These are phyloP conservation scores for Debaryomyces fabryi DNA, from an alignment of 1,139 yeast genomes.

Conservation along the genomic window DNA sequence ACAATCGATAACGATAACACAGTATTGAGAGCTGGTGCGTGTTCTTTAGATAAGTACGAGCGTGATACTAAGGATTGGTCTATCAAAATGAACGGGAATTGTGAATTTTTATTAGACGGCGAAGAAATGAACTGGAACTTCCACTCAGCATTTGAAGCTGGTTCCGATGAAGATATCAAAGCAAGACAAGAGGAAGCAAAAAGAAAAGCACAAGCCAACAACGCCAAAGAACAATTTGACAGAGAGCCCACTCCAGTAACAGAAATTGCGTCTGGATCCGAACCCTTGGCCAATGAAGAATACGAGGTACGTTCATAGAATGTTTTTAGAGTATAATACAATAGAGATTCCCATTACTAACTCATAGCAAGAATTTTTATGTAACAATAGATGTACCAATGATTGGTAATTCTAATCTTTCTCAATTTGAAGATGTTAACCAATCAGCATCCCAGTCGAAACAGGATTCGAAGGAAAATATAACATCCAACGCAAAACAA, in stretches of 20 bases:
- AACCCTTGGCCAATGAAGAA: slow-evolving; percentile 26
- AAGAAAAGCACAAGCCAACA: slow-evolving; percentile 14
- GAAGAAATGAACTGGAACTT: slow-evolving; percentile 94
- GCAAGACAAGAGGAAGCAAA: slow-evolving; percentile 39
- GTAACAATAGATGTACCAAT: slow-evolving; percentile 47
- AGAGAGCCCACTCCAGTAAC: slow-evolving; percentile 21
- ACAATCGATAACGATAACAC: slow-evolving; percentile 46
- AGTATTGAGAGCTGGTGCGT: slow-evolving; percentile 52
- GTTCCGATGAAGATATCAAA: slow-evolving; percentile 72
- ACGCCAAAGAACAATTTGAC: background rate
- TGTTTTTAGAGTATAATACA: slow-evolving; percentile 11
- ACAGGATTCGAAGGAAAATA: slow-evolving; percentile 6
- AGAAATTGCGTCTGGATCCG: slow-evolving; percentile 24
- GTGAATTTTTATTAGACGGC: slow-evolving; percentile 68
- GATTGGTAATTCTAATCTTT: slow-evolving; percentile 22
- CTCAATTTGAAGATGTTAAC: slow-evolving; percentile 11
- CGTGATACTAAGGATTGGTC: slow-evolving; percentile 47
- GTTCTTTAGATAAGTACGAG: slow-evolving; percentile 42
- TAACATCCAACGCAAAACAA: slow-evolving; percentile 10
- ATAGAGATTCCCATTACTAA: slow-evolving; percentile 11
- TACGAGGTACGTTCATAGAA: slow-evolving; percentile 40
- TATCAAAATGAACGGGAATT: slow-evolving; percentile 64
- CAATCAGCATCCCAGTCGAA: slow-evolving; percentile 13
- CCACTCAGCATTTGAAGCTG: slow-evolving; percentile 68
- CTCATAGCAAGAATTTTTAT: slow-evolving; percentile 35